A percentile compares a stretch with the other conserved stretches of the same genome.
These are phyloP conservation scores for Centaurea solstitialis DNA, from an alignment of 129 eudicot species.

Conservation along the genomic window DNA sequence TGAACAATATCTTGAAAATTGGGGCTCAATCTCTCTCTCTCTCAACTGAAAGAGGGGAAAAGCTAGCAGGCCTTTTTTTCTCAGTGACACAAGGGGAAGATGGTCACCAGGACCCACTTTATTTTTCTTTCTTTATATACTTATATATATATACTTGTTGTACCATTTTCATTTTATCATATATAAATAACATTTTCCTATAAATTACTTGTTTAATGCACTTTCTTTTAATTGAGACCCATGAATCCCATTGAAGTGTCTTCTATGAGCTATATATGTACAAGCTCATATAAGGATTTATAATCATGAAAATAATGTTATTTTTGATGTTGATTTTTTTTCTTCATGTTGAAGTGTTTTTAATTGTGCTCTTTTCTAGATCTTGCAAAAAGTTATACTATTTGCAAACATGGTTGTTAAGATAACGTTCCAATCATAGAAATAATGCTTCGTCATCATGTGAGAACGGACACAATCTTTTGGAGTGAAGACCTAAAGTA, in stretches of 20 bases:
- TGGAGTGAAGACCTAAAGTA: too few relatives aligned
- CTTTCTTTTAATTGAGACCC: too few relatives aligned
- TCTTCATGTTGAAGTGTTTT: not conserved
- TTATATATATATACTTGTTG: too few relatives aligned
- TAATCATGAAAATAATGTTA: too few relatives aligned
- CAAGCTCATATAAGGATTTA: too few relatives aligned
- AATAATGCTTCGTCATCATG: not conserved
- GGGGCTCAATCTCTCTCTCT: not conserved
- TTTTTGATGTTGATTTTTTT: not conserved
- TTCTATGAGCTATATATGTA: too few relatives aligned
- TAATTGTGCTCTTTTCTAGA: not conserved
- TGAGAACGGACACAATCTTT: not conserved
- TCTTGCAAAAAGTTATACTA: not conserved
- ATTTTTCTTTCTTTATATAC: not conserved
- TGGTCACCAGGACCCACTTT: slow-evolving; percentile 18
- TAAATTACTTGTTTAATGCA: too few relatives aligned
- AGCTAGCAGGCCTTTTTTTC: not conserved
- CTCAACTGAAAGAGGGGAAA: slow-evolving; percentile 12
- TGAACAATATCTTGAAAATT: slow-evolving; percentile 17
- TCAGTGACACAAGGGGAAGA: slow-evolving; percentile 18
- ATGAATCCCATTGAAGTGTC: too few relatives aligned
- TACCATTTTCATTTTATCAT: too few relatives aligned
- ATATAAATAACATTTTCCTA: not conserved
- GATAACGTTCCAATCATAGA: not conserved
- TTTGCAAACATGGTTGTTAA: not conserved